phyloP scores from a whole-genome alignment of 148 eudicot genomes.

The Limonium bicolor region DNA sequence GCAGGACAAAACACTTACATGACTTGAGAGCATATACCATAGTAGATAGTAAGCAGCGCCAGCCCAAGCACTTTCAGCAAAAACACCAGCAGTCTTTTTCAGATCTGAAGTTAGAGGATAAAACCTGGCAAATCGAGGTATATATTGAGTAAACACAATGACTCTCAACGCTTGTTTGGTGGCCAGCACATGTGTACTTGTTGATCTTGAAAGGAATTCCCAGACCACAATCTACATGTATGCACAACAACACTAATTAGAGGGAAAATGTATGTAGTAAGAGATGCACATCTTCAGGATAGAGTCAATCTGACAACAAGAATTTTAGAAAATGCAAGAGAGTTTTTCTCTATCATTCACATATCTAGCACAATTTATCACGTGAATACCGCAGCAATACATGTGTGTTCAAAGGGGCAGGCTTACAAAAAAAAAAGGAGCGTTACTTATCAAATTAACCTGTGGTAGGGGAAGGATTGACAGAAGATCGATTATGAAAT shows the following conservation, averaged over 20 bases:
- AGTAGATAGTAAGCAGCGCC: constrained; percentile 67
- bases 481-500: constrained; percentile 26
- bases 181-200: constrained; percentile 28
- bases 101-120: constrained; percentile 45
- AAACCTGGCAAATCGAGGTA: constrained; percentile 45
- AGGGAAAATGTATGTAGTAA: not conserved
- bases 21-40: constrained; percentile 60
- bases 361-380: not conserved
- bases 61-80: constrained; percentile 73
- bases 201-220: constrained; percentile 25
- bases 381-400: not conserved
- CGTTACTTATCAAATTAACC: constrained; percentile 13
- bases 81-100: constrained; percentile 49
- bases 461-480: constrained; percentile 34
- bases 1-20: constrained; percentile 21
- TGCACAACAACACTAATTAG: not conserved
- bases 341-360: not conserved
- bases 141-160: constrained; percentile 38
- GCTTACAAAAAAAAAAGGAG: not conserved
- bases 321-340: not conserved
- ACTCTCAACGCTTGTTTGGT: constrained; percentile 31
- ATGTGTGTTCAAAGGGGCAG: too few relatives aligned
- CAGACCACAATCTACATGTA: constrained; percentile 41
- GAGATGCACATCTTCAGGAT: not conserved
- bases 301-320: not conserved